These are phyloP conservation scores for Physcomitrellopsis africana DNA, from an alignment of 225 moss, liverwort and hornwort genomes.

Conservation along the genomic window DNA sequence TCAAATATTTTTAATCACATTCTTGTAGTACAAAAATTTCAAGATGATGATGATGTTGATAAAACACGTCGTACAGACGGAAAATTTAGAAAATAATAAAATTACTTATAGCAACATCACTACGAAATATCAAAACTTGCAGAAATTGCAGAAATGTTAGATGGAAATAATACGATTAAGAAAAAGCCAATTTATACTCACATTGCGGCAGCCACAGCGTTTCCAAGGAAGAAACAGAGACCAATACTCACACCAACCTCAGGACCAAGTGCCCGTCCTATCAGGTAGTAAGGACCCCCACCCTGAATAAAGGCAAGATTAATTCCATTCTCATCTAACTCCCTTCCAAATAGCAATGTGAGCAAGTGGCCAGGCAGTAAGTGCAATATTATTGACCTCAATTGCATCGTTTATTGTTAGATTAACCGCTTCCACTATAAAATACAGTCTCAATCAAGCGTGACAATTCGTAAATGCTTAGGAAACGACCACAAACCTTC, in stretches of 20 bases:
- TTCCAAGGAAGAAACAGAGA: slow-evolving; percentile 96
- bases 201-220: slow-evolving; percentile 93
- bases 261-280: slow-evolving; percentile 96
- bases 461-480: neutral
- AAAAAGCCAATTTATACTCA: slow-evolving; percentile 47
- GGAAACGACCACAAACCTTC: slow-evolving; percentile 62
- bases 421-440: neutral
- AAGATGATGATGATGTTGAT: neutral
- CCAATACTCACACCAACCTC: slow-evolving; percentile 99
- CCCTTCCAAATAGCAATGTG: slow-evolving; percentile 11
- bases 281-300: slow-evolving; percentile 95
- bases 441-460: slow-evolving; percentile 5
- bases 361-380: neutral
- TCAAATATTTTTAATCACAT: slow-evolving; percentile 24
- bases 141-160: neutral
- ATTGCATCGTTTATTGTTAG: neutral
- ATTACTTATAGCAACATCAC: slow-evolving; percentile 12
- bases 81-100: slow-evolving; percentile 8
- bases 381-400: slow-evolving; percentile 2
- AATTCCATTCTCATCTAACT: slow-evolving; percentile 9
- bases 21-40: neutral
- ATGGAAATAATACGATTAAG: slow-evolving; percentile 5
- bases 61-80: slow-evolving; percentile 17
- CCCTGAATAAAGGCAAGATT: slow-evolving; percentile 63
- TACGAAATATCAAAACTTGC: slow-evolving; percentile 13